Base-by-base conservation (phyloP, 208 protist genomes). In the Histomonas meleagridis region DNA sequence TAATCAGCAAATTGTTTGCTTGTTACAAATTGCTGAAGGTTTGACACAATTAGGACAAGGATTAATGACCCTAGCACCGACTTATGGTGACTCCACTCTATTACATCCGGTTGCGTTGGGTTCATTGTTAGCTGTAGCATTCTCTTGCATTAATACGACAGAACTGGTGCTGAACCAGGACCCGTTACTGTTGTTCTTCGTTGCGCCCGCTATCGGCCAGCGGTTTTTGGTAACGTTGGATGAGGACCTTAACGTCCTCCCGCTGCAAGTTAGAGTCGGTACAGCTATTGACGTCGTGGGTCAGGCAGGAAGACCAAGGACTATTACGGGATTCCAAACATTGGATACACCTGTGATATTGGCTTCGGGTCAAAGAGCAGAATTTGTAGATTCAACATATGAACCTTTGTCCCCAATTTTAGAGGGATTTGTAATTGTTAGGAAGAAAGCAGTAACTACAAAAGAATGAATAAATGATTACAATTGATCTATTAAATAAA, bases 281-380 rank as follows among this genome's bases (percentile, higher is more conserved):
- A 90, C 94, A 81, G 95, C 95, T n/a, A 94, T 96, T 0, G 97
- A 99, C 93, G 97, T 96, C 1, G 98, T 99, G 2, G 98, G 97
- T 2, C 95, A 98, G 78, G 97, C 98, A 5, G 98, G 98, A 60
- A 92, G 97, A 93, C 98, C 98, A 9, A 99, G 98, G 94, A 94
- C 97, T 0, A 99, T 99, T 95, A 99, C 98, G 18, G 98, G 98
- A 70, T 99, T 99, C 94, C 98, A 99, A 93, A 99, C 98, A n/a
- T 97, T 99, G 92, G 97, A 94, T 5, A 99, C 98, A 1, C 98
- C 98, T 43, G 97, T 99, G 7, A 95, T 99, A n/a, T 92, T 99
- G 10, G 96, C 94, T 48, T 95, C 95, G 0, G 96, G 95, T 0
- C 97, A 99, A 92, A 96, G 98, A 92, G 98, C 98, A 28, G 98